phyloP scores from a whole-genome alignment of 1,284 basidiomycete species.

The Boletus sp. region DNA sequence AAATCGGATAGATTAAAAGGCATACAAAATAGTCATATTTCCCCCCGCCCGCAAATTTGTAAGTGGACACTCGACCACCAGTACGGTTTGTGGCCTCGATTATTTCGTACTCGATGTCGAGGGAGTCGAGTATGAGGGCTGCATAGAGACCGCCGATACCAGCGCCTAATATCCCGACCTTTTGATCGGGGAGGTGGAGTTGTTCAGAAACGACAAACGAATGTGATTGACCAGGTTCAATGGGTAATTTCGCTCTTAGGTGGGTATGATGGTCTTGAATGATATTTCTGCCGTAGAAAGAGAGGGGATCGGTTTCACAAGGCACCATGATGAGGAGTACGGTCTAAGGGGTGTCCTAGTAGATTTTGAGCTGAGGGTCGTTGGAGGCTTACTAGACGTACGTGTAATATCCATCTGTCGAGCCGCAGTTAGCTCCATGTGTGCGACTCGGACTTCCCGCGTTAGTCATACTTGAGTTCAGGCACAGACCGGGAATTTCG shows the following conservation, averaged over 20 bases:
- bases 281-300: constrained; percentile 10
- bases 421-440: too few species aligned
- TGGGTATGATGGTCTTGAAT: constrained; percentile 11
- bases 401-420: too few species aligned
- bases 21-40: constrained; percentile 21
- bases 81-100: constrained; percentile 29
- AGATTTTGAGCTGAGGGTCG: too few species aligned
- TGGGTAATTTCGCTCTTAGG: background rate
- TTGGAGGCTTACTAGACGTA: too few species aligned
- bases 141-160: constrained; percentile 38
- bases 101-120: constrained; percentile 34
- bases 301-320: constrained; percentile 4
- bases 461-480: too few species aligned
- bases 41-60: constrained; percentile 25
- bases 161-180: constrained; percentile 21
- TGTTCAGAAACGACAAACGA: background rate
- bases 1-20: background rate
- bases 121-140: constrained; percentile 34
- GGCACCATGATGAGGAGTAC: constrained; percentile 5
- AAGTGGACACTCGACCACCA: constrained; percentile 36
- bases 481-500: too few species aligned
- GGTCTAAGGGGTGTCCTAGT: too few species aligned
- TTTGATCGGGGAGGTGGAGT: background rate
- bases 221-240: background rate
- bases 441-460: too few species aligned